Base-by-base conservation (phyloP, 139 green algal genomes). In the Micractinium conductrix region DNA sequence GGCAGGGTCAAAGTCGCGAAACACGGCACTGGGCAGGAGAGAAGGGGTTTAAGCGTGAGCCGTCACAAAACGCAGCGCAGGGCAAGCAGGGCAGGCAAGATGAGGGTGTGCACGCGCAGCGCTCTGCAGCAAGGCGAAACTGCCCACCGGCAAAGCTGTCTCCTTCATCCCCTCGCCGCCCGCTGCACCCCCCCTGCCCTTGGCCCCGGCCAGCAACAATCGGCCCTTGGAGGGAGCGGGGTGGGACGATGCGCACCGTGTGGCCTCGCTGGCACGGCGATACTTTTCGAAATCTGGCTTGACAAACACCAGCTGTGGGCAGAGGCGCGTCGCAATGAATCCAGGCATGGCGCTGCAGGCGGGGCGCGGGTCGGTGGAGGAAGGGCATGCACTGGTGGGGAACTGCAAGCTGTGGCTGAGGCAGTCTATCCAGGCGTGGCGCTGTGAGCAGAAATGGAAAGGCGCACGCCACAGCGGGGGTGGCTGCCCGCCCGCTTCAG, bases 261-360 rank as follows among this genome's bases (percentile, higher is more conserved):
- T 83, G 2, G 4, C 37, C 78, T 74, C 62, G 62, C 78, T 75
- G 78, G 62, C 60, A 0, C 5, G n/a, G 26, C 19, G 28, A 70
- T 94, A 94, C 78, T 91, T 91, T 8, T 81, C 55, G 75, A 94
- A 94, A 44, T 94, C 81, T 37, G 86, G 78, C 43, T 74, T 62
- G 10, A 93, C 87, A 72, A 98, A 96, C 38, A 95, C 85, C 2
- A 98, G 91, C 63, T 96, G 60, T 0, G 94, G 93, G 87, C 94
- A 98, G 16, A 98, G 89, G 62, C 88, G 81, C 22, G 90, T 83
- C 22, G 82, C 96, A 30, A 98, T 98, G 90, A 98, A 98, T 30
- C 87, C 87, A 30, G 83, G 45, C 58, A 74, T 70, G 38, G 55
- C 70, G 55, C 28, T 85, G 80, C 21, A n/a, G 22, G 37, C 2